Conservation (phyloP, 225 moss, liverwort and hornwort species). For the Physcomitrium patens region DNA sequence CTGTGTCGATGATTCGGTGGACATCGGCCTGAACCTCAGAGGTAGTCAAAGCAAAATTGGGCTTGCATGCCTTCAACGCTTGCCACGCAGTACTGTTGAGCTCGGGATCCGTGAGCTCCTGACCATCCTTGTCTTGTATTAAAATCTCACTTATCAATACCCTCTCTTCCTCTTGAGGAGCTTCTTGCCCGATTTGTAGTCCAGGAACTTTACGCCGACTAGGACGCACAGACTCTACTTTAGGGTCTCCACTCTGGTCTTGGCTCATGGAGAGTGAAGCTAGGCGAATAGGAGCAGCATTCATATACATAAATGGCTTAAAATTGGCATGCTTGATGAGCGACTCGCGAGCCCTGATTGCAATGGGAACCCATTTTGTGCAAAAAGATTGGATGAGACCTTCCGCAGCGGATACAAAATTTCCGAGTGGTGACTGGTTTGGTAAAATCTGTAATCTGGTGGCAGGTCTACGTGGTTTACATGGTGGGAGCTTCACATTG, state of each 20-base stretch:
- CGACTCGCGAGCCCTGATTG: constrained; percentile 58
- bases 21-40: constrained; percentile 98
- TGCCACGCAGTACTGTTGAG: constrained; percentile 74
- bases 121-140: constrained; percentile 93
- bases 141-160: constrained; percentile 95
- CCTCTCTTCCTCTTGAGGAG: constrained; percentile 73
- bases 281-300: constrained; percentile 30
- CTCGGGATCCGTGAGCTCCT: constrained; percentile 72
- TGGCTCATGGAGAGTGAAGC: constrained; percentile 54
- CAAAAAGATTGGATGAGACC: constrained; percentile 61
- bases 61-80: constrained; percentile 94
- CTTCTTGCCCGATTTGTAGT: constrained; percentile 66
- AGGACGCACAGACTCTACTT: constrained; percentile 53
- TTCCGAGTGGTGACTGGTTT: constrained; percentile 46
- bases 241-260: constrained; percentile 36
- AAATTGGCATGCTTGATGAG: constrained; percentile 38
- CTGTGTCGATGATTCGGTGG: constrained; percentile 95
- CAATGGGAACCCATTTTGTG: constrained; percentile 62
- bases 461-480: constrained; percentile 16
- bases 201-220: constrained; percentile 59
- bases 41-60: constrained; percentile 94
- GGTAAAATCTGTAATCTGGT: neutral
- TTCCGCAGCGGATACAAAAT: constrained; percentile 65
- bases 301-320: constrained; percentile 42
- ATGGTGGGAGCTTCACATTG: constrained; percentile 66